Conservation (phyloP, 768 basidiomycete species). For the Boletus fagicola region DNA sequence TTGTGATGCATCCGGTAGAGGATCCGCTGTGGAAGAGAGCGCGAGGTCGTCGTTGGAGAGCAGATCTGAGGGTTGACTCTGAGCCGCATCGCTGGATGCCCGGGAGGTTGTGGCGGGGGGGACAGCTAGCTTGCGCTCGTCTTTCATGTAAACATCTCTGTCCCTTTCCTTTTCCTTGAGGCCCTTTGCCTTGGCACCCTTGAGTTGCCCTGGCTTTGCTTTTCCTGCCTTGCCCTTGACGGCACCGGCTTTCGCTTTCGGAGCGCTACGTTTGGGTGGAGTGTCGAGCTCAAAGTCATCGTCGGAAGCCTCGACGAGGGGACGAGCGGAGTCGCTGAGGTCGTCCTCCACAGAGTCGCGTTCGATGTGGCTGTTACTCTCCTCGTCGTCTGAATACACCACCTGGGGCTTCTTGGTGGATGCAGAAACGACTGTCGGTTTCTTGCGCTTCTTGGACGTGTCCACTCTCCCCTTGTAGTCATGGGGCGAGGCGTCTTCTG, state of each 20-base stretch:
- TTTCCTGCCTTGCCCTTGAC: slow-evolving; percentile 31
- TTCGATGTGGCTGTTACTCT: slow-evolving; percentile 26
- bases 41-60: slow-evolving; percentile 33
- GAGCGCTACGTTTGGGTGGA: slow-evolving; percentile 19
- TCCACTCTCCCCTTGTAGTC: slow-evolving; percentile 7
- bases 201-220: slow-evolving; percentile 13
- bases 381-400: slow-evolving; percentile 32
- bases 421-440: slow-evolving; percentile 10
- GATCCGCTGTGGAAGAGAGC: slow-evolving; percentile 7
- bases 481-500: not conserved
- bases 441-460: slow-evolving; percentile 15
- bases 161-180: slow-evolving; percentile 32
- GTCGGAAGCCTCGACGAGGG: slow-evolving; percentile 25
- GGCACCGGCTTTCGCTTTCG: slow-evolving; percentile 21
- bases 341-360: slow-evolving; percentile 27
- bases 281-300: slow-evolving; percentile 29
- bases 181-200: slow-evolving; percentile 31
- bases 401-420: slow-evolving; percentile 21
- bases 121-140: slow-evolving; percentile 38
- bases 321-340: slow-evolving; percentile 23
- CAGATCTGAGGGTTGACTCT: slow-evolving; percentile 29
- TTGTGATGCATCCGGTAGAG: slow-evolving; percentile 20
- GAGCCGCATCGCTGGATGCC: slow-evolving; percentile 34
- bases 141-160: slow-evolving; percentile 40
- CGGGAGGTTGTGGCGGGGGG: slow-evolving; percentile 18